phyloP scores from a whole-genome alignment of 2,329 filamentous ascomycete genomes.

The Ophiostoma quercus region DNA sequence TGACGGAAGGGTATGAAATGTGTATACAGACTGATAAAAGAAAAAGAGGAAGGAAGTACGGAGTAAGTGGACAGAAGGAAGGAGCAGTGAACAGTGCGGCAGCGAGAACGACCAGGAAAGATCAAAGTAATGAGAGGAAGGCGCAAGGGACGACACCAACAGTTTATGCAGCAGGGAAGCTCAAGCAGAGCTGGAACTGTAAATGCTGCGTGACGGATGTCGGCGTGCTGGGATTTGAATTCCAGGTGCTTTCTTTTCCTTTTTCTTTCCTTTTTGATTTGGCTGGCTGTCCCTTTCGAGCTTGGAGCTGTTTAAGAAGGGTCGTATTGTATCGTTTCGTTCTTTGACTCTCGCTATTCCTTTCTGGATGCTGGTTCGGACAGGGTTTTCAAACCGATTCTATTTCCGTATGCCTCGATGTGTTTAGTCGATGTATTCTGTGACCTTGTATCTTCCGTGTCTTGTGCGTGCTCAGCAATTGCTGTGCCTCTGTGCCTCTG shows the following conservation, averaged over 20 bases:
- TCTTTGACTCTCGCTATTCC: background rate
- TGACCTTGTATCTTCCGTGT: background rate
- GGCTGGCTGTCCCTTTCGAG: background rate
- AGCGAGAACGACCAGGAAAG: background rate
- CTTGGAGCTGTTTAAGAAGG: conserved; percentile 14
- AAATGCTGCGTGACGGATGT: background rate
- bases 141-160: conserved; percentile 7
- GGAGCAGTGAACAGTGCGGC: background rate
- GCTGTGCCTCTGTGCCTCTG: conserved; percentile 1
- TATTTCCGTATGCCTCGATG: background rate
- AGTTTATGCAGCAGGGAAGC: background rate
- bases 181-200: background rate
- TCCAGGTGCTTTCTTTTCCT: conserved; percentile 6
- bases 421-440: background rate
- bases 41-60: background rate
- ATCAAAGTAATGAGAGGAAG: background rate
- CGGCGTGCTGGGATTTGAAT: conserved; percentile 10
- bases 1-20: background rate
- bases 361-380: background rate
- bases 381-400: background rate
- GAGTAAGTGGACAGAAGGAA: background rate
- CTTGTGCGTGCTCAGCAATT: background rate
- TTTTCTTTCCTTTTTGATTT: background rate
- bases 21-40: background rate
- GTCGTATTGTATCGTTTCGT: conserved; percentile 12